Evolutionary conservation across 73 alveolate genomes (phyloP).

Genomic region (Paraurostyla sp.): DNA sequence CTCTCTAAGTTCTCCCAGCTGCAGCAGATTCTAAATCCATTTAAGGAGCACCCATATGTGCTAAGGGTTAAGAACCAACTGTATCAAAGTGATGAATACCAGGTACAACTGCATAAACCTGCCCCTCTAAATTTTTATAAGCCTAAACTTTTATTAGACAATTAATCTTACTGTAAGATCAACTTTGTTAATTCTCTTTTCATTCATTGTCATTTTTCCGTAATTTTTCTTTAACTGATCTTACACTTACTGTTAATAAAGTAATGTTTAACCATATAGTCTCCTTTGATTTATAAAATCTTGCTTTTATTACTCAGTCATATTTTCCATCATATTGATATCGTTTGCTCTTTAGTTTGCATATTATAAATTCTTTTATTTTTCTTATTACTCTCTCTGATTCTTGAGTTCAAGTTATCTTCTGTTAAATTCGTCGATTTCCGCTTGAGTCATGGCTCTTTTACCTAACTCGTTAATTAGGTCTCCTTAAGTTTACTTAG

Average conservation of each 20-base stretch:
- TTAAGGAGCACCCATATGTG: slow-evolving; percentile 51
- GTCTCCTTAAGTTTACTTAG: neutral
- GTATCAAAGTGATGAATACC: slow-evolving; percentile 52
- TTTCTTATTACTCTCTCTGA: slow-evolving; percentile 3
- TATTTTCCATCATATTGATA: neutral
- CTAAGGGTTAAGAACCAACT: slow-evolving; percentile 8
- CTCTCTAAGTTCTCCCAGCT: neutral
- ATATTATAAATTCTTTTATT: neutral
- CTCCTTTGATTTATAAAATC: slow-evolving; percentile 18
- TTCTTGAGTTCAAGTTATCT: slow-evolving; percentile 34
- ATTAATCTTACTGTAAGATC: neutral
- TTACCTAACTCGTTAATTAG: neutral
- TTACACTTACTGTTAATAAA: slow-evolving; percentile 11
- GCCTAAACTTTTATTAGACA: neutral
- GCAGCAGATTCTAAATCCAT: slow-evolving; percentile 44
- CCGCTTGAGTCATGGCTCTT: slow-evolving; percentile 34
- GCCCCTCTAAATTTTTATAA: slow-evolving; percentile 39
- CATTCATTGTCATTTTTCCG: slow-evolving; percentile 56
- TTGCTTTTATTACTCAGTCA: slow-evolving; percentile 19
- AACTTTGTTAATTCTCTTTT: slow-evolving; percentile 38
- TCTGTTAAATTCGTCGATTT: slow-evolving; percentile 39
- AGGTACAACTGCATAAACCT: slow-evolving; percentile 54
- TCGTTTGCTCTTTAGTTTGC: slow-evolving; percentile 33
- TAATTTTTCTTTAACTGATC: slow-evolving; percentile 29
- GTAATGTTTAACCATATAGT: slow-evolving; percentile 27